phyloP scores from a whole-genome alignment of 345 rosid genomes.

The Abelmoschus esculentus region DNA sequence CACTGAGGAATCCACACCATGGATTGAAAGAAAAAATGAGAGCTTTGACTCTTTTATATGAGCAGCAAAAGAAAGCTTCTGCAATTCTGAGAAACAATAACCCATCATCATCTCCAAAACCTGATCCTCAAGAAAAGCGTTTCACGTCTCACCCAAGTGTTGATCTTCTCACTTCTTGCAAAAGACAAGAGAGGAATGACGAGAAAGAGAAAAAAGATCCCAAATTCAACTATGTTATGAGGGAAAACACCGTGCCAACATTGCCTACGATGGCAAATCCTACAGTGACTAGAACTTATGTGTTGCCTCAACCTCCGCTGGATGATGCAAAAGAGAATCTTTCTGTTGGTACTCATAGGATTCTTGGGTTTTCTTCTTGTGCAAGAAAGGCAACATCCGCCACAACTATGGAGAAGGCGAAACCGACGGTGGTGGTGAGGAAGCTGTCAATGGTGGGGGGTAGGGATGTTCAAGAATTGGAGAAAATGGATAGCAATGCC shows the following conservation, averaged over 20 bases:
- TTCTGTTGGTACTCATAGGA: conserved; percentile 41
- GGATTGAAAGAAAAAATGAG: conserved; percentile 89
- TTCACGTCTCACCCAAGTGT: conserved; percentile 46
- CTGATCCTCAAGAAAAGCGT: conserved; percentile 32
- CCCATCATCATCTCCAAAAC: conserved; percentile 32
- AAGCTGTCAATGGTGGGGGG: conserved; percentile 57
- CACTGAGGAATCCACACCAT: conserved; percentile 71
- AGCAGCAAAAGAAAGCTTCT: conserved; percentile 86
- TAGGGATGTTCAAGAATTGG: conserved; percentile 28
- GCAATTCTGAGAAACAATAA: conserved; percentile 31
- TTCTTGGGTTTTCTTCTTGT: conserved; percentile 44
- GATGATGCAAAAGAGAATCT: conserved; percentile 71
- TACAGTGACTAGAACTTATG: conserved; percentile 36
- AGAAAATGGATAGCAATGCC: conserved; percentile 30
- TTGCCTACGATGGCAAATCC: conserved; percentile 24
- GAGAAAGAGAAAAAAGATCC: conserved; percentile 25
- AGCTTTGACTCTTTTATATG: conserved; percentile 77
- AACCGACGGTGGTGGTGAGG: conserved; percentile 44
- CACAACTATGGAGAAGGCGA: background rate
- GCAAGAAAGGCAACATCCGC: conserved; percentile 34
- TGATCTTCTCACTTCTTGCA: conserved; percentile 41
- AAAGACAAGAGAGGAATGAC: conserved; percentile 23
- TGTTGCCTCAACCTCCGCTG: conserved; percentile 35
- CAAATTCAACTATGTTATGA: conserved; percentile 28
- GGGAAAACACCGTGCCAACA: conserved; percentile 34